Percentiles rank a stretch among this genome's conserved stretches.
phyloP scores from a whole-genome alignment of 345 rosid species.

The Salix caprea region DNA sequence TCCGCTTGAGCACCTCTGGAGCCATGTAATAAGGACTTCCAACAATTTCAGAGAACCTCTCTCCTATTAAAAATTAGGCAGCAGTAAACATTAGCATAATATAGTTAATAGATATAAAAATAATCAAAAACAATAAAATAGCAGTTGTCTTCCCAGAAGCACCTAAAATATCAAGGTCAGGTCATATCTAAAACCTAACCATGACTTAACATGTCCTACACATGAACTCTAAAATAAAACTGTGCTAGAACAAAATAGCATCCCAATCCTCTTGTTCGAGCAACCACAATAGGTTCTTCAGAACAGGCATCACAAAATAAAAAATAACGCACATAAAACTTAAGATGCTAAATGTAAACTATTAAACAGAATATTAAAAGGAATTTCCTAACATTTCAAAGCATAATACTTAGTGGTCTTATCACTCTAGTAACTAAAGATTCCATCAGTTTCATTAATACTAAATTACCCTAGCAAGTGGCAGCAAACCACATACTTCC shows the following conservation, averaged over 20 bases:
- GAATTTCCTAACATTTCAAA: background rate
- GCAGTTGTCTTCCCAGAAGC: background rate
- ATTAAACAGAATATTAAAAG: background rate
- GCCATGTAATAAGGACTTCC: constrained; percentile 99
- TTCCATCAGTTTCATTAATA: background rate
- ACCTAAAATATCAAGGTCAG: background rate
- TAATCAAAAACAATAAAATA: background rate
- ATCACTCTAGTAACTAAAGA: background rate
- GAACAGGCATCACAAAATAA: background rate
- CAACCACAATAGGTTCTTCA: background rate
- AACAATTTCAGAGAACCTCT: constrained; percentile 93
- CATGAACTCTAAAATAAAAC: background rate
- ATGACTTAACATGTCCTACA: background rate
- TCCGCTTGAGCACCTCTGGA: constrained; percentile 96
- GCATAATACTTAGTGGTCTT: background rate
- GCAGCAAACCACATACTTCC: background rate
- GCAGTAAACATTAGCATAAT: background rate
- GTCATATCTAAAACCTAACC: background rate
- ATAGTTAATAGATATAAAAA: background rate
- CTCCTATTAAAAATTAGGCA: constrained; percentile 49
- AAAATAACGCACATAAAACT: background rate
- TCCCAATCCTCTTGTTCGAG: background rate
- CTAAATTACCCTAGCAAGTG: background rate
- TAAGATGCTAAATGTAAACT: background rate
- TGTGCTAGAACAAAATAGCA: background rate